Evolutionary conservation across 2,329 filamentous ascomycete species (phyloP).

Genomic region (Chaetomium sp.): DNA sequence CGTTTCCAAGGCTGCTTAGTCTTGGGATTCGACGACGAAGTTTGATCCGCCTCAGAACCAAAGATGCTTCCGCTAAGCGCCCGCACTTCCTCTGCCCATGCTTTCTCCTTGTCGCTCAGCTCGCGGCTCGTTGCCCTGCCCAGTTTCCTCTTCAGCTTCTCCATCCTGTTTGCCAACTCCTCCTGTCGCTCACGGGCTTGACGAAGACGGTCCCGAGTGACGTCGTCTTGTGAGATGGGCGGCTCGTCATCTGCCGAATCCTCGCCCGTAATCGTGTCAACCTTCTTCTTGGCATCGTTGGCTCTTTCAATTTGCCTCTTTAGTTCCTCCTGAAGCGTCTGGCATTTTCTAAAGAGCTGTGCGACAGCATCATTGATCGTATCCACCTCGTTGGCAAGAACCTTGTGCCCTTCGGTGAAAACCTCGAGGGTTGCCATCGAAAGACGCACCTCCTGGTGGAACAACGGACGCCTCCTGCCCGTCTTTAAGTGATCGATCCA

Average conservation of each 20-base stretch:
- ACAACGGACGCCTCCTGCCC: slow-evolving; percentile 43
- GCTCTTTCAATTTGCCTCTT: slow-evolving; percentile 67
- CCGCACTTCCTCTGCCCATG: slow-evolving; percentile 51
- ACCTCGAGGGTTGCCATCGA: slow-evolving; percentile 71
- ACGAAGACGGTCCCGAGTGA: slow-evolving; percentile 61
- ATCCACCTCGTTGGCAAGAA: slow-evolving; percentile 70
- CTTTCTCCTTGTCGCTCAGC: slow-evolving; percentile 64
- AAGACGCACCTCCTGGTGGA: slow-evolving; percentile 69
- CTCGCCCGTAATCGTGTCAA: slow-evolving; percentile 66
- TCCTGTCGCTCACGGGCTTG: slow-evolving; percentile 58
- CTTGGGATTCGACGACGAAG: slow-evolving; percentile 40
- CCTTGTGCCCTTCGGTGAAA: slow-evolving; percentile 71
- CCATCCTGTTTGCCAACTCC: slow-evolving; percentile 60
- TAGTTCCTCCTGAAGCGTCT: slow-evolving; percentile 68
- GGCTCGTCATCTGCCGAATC: slow-evolving; percentile 56
- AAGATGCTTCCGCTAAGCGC: slow-evolving; percentile 46
- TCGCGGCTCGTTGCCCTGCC: slow-evolving; percentile 52
- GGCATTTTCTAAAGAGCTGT: slow-evolving; percentile 71
- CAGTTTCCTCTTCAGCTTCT: slow-evolving; percentile 57
- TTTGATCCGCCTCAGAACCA: slow-evolving; percentile 37
- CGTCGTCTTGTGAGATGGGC: slow-evolving; percentile 51
- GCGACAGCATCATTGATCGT: slow-evolving; percentile 68
- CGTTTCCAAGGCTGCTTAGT: slow-evolving; percentile 58
- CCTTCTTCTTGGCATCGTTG: slow-evolving; percentile 64
- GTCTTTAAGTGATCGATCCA: slow-evolving; percentile 50